A percentile compares a stretch with the other conserved stretches of the same genome.
Evolutionary conservation across 306 rosid genomes (phyloP).

Genomic region (Arachis hypogaea): DNA sequence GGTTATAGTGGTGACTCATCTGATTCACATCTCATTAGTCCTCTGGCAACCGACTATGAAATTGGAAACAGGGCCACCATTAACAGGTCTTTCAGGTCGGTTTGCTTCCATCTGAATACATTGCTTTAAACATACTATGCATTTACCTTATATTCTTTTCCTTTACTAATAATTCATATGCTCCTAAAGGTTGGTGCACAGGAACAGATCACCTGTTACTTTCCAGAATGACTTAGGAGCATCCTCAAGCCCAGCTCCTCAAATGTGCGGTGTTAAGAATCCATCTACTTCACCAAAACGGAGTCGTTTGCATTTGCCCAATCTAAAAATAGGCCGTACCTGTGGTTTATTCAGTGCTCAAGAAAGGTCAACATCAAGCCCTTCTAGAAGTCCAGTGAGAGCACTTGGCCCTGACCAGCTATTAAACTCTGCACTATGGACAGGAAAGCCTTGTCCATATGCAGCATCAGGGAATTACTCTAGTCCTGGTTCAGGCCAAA

Average conservation of each 20-base stretch:
- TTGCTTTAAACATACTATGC: constrained; percentile 19
- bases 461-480: constrained; percentile 70
- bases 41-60: constrained; percentile 67
- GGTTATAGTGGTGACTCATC: constrained; percentile 64
- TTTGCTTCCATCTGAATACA: constrained; percentile 24
- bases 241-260: constrained; percentile 51
- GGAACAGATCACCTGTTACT: constrained; percentile 50
- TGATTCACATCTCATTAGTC: constrained; percentile 65
- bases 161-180: constrained; percentile 34
- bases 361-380: constrained; percentile 78
- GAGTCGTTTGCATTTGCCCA: constrained; percentile 59
- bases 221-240: constrained; percentile 51
- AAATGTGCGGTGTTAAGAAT: constrained; percentile 47
- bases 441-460: constrained; percentile 65
- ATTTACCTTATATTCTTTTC: constrained; percentile 34
- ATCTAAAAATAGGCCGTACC: constrained; percentile 60
- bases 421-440: constrained; percentile 54
- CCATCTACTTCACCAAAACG: constrained; percentile 60
- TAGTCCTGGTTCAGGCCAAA: constrained; percentile 81
- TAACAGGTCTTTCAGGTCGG: constrained; percentile 66
- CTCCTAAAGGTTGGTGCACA: constrained; percentile 52
- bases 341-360: constrained; percentile 83
- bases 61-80: constrained; percentile 54
- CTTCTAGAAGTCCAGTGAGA: constrained; percentile 73
- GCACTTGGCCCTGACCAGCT: constrained; percentile 67